phyloP scores from a whole-genome alignment of 257 asterid species.

The Paulownia fortunei region DNA sequence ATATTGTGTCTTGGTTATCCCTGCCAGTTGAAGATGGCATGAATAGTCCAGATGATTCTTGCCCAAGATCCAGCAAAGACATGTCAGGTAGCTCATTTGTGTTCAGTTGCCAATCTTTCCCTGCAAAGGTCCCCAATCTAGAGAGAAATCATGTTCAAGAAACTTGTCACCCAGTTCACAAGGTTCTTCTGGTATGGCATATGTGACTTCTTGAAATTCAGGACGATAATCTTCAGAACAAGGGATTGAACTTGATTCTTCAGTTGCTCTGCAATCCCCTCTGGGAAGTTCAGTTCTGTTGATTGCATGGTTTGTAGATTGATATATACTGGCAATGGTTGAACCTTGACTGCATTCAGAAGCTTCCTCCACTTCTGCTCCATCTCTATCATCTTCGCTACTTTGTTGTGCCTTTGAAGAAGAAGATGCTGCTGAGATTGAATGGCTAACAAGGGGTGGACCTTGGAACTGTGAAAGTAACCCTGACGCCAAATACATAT shows the following conservation, averaged over 20 bases:
- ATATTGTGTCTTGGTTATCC: conserved; percentile 39
- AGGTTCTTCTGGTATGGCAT: conserved; percentile 43
- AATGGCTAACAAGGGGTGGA: conserved; percentile 48
- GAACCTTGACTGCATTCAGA: conserved; percentile 81
- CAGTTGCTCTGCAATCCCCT: conserved; percentile 44
- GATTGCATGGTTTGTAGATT: conserved; percentile 47
- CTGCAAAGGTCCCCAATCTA: conserved; percentile 60
- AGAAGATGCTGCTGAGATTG: conserved; percentile 55
- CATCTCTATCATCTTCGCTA: conserved; percentile 65
- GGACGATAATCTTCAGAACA: conserved; percentile 47
- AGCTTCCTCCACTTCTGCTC: conserved; percentile 65
- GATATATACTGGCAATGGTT: conserved; percentile 49
- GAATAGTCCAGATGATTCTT: conserved; percentile 49
- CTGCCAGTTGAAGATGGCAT: conserved; percentile 47
- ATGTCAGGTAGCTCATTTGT: conserved; percentile 57
- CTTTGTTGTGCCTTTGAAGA: conserved; percentile 66
- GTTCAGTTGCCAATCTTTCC: conserved; percentile 61
- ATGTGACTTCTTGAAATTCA: conserved; percentile 45
- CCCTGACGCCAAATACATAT: conserved; percentile 81
- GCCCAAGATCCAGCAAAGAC: conserved; percentile 55
- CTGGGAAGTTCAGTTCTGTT: conserved; percentile 43
- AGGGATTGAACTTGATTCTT: conserved; percentile 42
- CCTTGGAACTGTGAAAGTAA: conserved; percentile 73
- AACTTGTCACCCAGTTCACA: conserved; percentile 45
- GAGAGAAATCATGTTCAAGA: conserved; percentile 49